Evolutionary conservation across 2,329 filamentous ascomycete genomes (phyloP), one percentile per base, ranked within the genome.

Genomic region (Monosporascus cannonballus): DNA sequence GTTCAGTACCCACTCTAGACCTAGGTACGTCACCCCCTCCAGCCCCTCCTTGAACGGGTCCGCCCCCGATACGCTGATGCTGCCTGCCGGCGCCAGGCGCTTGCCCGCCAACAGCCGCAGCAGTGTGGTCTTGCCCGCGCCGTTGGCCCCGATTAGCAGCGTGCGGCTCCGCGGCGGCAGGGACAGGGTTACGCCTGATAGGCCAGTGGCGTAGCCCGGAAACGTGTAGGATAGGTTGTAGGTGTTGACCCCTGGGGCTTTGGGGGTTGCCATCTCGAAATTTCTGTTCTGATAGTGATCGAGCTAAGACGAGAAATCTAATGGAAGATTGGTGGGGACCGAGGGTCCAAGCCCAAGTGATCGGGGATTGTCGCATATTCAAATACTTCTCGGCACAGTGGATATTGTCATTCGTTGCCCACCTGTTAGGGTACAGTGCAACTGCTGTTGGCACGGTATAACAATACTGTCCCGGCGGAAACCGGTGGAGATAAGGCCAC

Each of bases 1-100:
- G 76, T 97, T 97, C 9, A 99, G 81, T 3, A 97, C 94, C 94
- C 94, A 99, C 77, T 99, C 94, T 0, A 96, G 83, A 1, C 94
- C 94, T 7, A 99, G 87, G 71, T 99, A 99, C 22, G 93, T 97
- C 34, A 99, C 93, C 56, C 94, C 94, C 72, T 96, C 89, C 27
- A 96, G 83, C 11, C 86, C 84, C 37, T 91, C 81, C 69, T 90
- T 88, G 81, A 99, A 99, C 8, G 94, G 94, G 71, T 99, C 94
- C 48, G 90, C 83, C 57, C 89, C 90, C 48, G 83, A 87, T 56
- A 99, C 86, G 64, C 75, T 76, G 69, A 99, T 89, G 59, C 85
- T 84, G 66, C 80, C 76, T 50, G 76, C 74, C 0, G 94, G 93
- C 1, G 93, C 88, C 64, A 99, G 89, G 52, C 92, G 90, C 76